Evolutionary conservation across 495 filamentous ascomycete species (phyloP).

Genomic region (Schizothecium vesticola): DNA sequence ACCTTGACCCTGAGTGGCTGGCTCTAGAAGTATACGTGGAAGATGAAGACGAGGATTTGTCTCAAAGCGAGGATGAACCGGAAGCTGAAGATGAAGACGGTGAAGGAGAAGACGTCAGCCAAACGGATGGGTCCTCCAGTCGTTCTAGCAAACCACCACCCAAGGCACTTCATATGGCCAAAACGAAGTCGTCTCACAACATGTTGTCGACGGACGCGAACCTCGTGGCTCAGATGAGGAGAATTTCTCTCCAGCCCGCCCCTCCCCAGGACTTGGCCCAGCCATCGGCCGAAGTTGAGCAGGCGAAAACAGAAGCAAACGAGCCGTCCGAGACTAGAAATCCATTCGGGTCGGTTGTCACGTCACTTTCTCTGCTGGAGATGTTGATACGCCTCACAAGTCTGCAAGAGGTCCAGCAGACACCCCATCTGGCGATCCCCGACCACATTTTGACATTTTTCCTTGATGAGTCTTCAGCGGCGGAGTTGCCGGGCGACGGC

Average conservation of each 20-base stretch:
- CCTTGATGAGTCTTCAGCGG: constrained; percentile 73
- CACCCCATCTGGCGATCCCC: constrained; percentile 85
- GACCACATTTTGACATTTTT: constrained; percentile 95
- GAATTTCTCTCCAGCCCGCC: constrained; percentile 32
- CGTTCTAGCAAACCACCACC: neutral
- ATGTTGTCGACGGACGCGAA: constrained; percentile 34
- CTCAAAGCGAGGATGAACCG: constrained; percentile 23
- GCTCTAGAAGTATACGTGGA: constrained; percentile 83
- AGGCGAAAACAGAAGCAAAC: neutral
- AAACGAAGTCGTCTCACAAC: neutral
- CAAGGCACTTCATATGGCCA: neutral
- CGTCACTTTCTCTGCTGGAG: constrained; percentile 88
- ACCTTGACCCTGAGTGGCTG: constrained; percentile 92
- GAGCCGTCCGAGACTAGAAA: constrained; percentile 26
- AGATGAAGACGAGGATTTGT: constrained; percentile 44
- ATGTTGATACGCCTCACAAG: constrained; percentile 87
- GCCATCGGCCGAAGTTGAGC: constrained; percentile 5
- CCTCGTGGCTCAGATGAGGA: constrained; percentile 36
- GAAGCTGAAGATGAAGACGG: constrained; percentile 18
- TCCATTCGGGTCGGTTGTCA: constrained; percentile 54
- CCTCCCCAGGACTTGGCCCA: constrained; percentile 20
- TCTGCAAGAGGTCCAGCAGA: constrained; percentile 95
- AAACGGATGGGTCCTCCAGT: neutral
- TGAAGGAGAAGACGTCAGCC: neutral
- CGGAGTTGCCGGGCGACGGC: constrained; percentile 64